Evolutionary conservation across 768 basidiomycete species (phyloP).

Genomic region (Suillus paluster): DNA sequence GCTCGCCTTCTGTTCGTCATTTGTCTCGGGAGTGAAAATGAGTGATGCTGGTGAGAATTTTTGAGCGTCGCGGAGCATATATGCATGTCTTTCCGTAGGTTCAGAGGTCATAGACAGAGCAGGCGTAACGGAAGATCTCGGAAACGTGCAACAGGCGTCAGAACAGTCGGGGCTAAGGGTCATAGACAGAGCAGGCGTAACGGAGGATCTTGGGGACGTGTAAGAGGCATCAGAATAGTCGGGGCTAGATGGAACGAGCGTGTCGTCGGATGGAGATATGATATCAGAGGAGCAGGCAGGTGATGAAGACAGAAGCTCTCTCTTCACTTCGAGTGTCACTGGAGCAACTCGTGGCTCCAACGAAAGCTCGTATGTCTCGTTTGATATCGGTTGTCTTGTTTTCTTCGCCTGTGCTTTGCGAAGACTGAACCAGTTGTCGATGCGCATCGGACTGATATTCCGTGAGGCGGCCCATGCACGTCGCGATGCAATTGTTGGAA

Average conservation of each 20-base stretch:
- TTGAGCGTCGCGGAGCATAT: background rate
- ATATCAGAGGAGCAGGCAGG: slow-evolving; percentile 5
- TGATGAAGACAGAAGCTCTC: slow-evolving; percentile 5
- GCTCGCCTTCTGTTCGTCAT: background rate
- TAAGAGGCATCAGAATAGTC: background rate
- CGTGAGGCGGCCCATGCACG: slow-evolving; percentile 30
- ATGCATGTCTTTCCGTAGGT: background rate
- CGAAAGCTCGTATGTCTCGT: slow-evolving; percentile 27
- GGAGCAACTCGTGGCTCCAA: slow-evolving; percentile 5
- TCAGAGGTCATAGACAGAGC: background rate
- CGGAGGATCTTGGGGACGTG: background rate
- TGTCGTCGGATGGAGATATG: slow-evolving; percentile 29
- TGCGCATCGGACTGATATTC: slow-evolving; percentile 20
- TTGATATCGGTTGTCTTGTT: slow-evolving; percentile 18
- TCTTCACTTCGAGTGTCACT: slow-evolving; percentile 15
- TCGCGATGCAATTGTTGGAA: slow-evolving; percentile 32
- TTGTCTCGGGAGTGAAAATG: background rate
- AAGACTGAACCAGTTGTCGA: slow-evolving; percentile 32
- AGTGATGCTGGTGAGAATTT: background rate
- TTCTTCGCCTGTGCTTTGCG: slow-evolving; percentile 30
- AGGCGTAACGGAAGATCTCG: background rate
- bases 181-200: background rate
- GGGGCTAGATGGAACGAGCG: slow-evolving; percentile 15
- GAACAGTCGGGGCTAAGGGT: background rate
- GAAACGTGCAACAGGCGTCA: background rate